Conservation (phyloP, 306 rosid genomes). For the Prosopis cineraria region DNA sequence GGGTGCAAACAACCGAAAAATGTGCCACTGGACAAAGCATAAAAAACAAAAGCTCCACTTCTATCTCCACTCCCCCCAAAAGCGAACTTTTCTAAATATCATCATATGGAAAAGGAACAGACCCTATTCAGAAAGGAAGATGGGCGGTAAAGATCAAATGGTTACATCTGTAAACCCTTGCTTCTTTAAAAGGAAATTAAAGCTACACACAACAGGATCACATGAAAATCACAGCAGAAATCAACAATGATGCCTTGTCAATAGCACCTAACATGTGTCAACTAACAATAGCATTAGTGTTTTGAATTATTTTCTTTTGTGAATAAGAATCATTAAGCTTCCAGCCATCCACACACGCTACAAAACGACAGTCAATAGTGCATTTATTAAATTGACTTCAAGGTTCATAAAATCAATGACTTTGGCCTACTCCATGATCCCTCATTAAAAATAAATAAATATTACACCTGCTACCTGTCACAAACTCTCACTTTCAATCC, state of each 20-base stretch:
- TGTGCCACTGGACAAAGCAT: background rate
- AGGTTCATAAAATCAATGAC: background rate
- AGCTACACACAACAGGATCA: background rate
- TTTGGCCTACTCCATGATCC: background rate
- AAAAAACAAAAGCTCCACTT: background rate
- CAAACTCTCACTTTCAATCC: background rate
- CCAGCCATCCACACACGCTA: background rate
- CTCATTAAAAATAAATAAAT: background rate
- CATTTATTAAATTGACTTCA: background rate
- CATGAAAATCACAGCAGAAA: background rate
- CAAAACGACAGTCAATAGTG: background rate
- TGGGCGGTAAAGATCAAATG: background rate
- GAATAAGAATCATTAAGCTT: background rate
- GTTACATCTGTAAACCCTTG: background rate
- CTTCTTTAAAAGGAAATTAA: background rate
- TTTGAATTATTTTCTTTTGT: background rate
- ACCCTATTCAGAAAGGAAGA: background rate
- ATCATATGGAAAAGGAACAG: background rate
- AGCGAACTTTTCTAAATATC: background rate
- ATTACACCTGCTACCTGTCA: background rate
- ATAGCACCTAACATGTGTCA: background rate
- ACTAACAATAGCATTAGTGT: background rate
- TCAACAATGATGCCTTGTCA: background rate
- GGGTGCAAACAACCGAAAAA: background rate
- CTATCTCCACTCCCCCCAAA: background rate